These are phyloP conservation scores for Linderniella brevidens DNA, from an alignment of 257 asterid genomes.

Conservation along the genomic window DNA sequence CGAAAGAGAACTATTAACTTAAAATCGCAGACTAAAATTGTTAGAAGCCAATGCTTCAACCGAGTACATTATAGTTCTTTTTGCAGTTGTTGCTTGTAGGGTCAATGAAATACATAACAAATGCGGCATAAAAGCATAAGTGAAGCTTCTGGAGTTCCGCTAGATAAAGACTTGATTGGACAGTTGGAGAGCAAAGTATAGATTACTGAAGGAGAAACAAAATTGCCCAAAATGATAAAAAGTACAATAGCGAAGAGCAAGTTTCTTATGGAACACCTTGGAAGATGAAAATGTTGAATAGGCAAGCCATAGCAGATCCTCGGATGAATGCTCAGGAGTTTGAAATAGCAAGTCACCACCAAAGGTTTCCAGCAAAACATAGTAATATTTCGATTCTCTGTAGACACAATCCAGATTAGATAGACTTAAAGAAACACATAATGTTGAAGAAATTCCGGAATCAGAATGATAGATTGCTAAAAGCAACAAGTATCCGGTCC, in stretches of 20 bases:
- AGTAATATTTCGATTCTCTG: slow-evolving; percentile 58
- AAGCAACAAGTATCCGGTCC: too few species aligned
- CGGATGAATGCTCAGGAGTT: slow-evolving; percentile 59
- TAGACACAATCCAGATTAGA: slow-evolving; percentile 17
- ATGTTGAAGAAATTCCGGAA: background rate
- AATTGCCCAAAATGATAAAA: too few species aligned
- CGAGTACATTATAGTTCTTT: too few species aligned
- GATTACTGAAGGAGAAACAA: background rate
- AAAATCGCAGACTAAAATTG: too few species aligned
- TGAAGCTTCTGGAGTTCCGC: too few species aligned
- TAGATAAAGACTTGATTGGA: too few species aligned
- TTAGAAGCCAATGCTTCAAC: too few species aligned
- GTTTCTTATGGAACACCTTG: slow-evolving; percentile 35
- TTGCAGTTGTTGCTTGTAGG: too few species aligned
- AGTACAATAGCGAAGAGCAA: background rate
- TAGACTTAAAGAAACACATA: slow-evolving; percentile 12
- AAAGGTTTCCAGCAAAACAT: slow-evolving; percentile 51
- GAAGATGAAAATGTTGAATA: slow-evolving; percentile 52
- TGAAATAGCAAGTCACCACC: slow-evolving; percentile 75
- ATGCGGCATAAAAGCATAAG: too few species aligned
- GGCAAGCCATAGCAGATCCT: slow-evolving; percentile 89
- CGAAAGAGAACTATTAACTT: too few species aligned
- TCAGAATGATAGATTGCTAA: background rate
- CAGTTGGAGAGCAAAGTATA: background rate
- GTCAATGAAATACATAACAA: too few species aligned